A percentile compares a stretch with the other conserved stretches of the same genome.
These are phyloP conservation scores for Aspergillus sp. DNA, from an alignment of 2,329 filamentous ascomycete species.

Conservation along the genomic window DNA sequence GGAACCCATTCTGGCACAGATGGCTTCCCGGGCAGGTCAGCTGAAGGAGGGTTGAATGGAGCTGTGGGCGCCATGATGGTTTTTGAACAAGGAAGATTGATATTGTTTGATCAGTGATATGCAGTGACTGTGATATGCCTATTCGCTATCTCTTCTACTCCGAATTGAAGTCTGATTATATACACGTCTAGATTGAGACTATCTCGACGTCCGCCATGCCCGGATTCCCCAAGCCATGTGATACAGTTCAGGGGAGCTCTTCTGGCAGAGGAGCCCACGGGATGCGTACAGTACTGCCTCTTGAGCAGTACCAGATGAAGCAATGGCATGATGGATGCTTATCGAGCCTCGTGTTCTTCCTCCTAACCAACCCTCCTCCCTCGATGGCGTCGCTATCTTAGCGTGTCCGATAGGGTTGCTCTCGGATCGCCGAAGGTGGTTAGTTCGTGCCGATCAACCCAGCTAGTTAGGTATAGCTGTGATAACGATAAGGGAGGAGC, in stretches of 20 bases:
- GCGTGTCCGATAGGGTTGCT: not conserved
- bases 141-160: not conserved
- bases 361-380: too few relatives aligned
- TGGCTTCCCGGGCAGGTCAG: conserved; percentile 44
- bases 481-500: conserved; percentile 1
- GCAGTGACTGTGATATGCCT: too few relatives aligned
- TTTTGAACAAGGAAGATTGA: rapidly evolving
- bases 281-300: too few relatives aligned
- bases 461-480: not conserved
- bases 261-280: not conserved
- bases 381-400: not conserved
- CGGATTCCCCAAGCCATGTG: not conserved
- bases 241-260: not conserved
- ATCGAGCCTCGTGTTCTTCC: too few relatives aligned
- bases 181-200: not conserved
- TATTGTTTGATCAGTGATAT: not conserved
- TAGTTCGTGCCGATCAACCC: not conserved
- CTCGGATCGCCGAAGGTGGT: not conserved
- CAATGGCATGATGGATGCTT: too few relatives aligned
- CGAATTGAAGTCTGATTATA: not conserved
- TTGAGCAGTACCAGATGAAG: too few relatives aligned
- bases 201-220: not conserved
- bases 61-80: conserved; percentile 32
- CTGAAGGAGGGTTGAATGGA: conserved; percentile 45
- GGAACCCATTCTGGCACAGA: conserved; percentile 47